Conservation (phyloP, 176 grass and related monocot species). For the Melocanna baccifera region DNA sequence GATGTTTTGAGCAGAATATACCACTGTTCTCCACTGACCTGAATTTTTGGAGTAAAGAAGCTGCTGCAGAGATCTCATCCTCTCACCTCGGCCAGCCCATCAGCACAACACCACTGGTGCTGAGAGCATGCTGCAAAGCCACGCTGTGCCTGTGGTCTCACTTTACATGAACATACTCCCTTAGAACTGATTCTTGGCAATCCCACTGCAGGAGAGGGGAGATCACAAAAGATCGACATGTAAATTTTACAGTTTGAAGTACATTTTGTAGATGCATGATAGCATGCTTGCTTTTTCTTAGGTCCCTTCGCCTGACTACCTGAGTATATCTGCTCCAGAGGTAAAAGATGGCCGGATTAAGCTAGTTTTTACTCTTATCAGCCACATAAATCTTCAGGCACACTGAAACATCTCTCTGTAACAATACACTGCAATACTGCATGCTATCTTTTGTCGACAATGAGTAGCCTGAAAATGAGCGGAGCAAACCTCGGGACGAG, state of each 20-base stretch:
- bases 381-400: background rate
- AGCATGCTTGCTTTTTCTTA: background rate
- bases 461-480: background rate
- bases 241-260: background rate
- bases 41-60: constrained; percentile 25
- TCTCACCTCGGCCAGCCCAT: constrained; percentile 27
- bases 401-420: background rate
- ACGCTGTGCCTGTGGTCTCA: constrained; percentile 32
- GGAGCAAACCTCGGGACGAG: background rate
- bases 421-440: background rate
- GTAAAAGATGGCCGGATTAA: background rate
- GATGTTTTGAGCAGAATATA: constrained; percentile 1
- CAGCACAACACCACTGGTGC: constrained; percentile 33
- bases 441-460: background rate
- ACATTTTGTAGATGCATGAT: background rate
- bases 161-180: constrained; percentile 32
- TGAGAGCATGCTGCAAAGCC: constrained; percentile 47
- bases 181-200: constrained; percentile 38
- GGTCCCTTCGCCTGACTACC: background rate
- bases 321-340: background rate
- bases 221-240: background rate
- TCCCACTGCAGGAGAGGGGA: background rate
- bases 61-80: constrained; percentile 3
- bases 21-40: background rate
- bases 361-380: background rate